A percentile compares a stretch with the other conserved stretches of the same genome.
phyloP scores from a whole-genome alignment of 257 asterid genomes.

The Rubia yunnanensis region DNA sequence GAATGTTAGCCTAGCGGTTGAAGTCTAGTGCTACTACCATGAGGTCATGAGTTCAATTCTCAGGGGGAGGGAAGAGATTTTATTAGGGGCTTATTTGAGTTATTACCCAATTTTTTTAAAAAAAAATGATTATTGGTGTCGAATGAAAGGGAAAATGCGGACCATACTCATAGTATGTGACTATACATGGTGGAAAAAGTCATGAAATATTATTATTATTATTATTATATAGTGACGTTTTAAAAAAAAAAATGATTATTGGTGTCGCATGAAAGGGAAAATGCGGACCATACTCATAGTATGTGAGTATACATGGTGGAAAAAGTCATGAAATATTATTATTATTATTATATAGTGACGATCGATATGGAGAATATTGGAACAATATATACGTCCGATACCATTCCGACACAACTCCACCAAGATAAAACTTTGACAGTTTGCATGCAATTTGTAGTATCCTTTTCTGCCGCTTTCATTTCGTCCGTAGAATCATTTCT shows the following conservation, averaged over 20 bases:
- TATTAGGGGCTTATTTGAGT: no score
- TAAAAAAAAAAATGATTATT: background rate
- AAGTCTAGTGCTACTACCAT: no score
- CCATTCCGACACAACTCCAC: background rate
- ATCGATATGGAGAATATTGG: background rate
- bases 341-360: background rate
- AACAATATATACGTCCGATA: background rate
- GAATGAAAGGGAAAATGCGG: background rate
- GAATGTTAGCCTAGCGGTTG: no score
- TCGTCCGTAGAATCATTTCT: background rate
- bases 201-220: background rate
- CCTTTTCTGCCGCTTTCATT: background rate
- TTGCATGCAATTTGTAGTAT: background rate
- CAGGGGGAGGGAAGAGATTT: no score
- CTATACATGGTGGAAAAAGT: background rate
- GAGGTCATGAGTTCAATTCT: no score
- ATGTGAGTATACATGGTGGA: background rate
- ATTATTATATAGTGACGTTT: no score
- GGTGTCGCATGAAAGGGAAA: background rate
- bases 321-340: background rate
- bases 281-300: background rate
- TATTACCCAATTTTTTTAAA: no score
- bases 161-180: background rate
- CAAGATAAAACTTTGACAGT: background rate
- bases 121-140: background rate